A percentile compares a stretch with the other conserved stretches of the same genome.
Evolutionary conservation across 2,329 filamentous ascomycete species (phyloP).

Genomic region (Aspergillus sojae): DNA sequence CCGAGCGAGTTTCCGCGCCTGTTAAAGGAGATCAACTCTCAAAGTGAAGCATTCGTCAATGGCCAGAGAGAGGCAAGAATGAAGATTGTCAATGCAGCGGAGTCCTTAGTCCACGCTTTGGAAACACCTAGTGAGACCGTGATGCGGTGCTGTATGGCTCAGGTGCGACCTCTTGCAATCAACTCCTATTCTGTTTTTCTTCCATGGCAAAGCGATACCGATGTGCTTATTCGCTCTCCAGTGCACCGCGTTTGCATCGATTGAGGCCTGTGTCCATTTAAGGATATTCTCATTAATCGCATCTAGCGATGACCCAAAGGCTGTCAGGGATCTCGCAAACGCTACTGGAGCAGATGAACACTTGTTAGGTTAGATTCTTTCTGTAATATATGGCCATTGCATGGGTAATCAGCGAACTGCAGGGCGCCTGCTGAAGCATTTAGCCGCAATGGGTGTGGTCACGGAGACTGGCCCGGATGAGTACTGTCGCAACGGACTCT

Average conservation of each 20-base stretch:
- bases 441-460: constrained; percentile 17
- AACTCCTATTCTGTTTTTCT: too few species aligned
- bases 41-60: constrained; percentile 17
- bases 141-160: constrained; percentile 30
- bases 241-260: constrained; percentile 14
- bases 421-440: constrained; percentile 20
- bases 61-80: constrained; percentile 20
- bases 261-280: constrained; percentile 19
- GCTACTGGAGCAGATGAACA: constrained; percentile 13
- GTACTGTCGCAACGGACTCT: constrained; percentile 16
- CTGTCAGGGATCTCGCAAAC: constrained; percentile 15
- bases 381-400: neutral
- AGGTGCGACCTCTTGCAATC: constrained; percentile 16
- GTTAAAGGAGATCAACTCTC: constrained; percentile 19
- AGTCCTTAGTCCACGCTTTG: constrained; percentile 28
- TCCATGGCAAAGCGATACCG: too few species aligned
- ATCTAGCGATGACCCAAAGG: constrained; percentile 11
- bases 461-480: constrained; percentile 15
- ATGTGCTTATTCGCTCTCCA: neutral
- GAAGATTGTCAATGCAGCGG: constrained; percentile 28
- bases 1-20: constrained; percentile 21
- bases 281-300: constrained; percentile 16
- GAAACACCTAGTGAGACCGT: constrained; percentile 35
- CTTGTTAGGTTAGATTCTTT: constrained; percentile 5
- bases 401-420: neutral